Base-by-base conservation (phyloP, 2,329 filamentous ascomycete genomes). In the Fusarium solani-melongenae region DNA sequence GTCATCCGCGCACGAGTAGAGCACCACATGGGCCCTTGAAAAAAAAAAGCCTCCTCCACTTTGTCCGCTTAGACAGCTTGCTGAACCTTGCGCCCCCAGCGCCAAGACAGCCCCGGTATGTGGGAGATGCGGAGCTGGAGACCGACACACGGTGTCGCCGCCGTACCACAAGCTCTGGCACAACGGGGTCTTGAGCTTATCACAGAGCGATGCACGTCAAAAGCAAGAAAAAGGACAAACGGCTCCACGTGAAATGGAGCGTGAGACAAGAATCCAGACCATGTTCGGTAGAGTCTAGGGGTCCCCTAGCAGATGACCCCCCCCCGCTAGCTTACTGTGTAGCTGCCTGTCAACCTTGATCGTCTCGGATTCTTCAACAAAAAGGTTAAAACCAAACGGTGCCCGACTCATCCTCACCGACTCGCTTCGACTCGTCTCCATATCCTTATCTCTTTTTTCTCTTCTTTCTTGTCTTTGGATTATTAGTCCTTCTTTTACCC, bases 251-350 rank as follows among this genome's bases (percentile, higher is more conserved):
- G 24, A 27, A 53, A 53, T 41, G 44, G 31, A 34, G 24, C 33
- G 33, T 27, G 22, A 34, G 31, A 34, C 31, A 20, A 56, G 5
- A 15, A 27, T 29, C 44, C 24, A 51, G 33, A 56, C 27, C 46
- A 51, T 15, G 24, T 41, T 56, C 27, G 15, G 29, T 51, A 14
- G 34, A 55, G 53, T 36, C 33, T 38, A 56, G 41, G 62, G 62
- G 58, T 29, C 49, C 56, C 41, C 17, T 46, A 55, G 57, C 63
- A 53, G 20, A 53, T 66, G 44, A 65, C 44, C 56, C 20, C 55
- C 17, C 27, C 55, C 24, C 63, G 44, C 29, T 61, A 34, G 27
- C 17, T 41, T 17, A 7, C 34, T 36, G 33, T 38, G 36, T 51
- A 55, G 56, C n/a, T 44, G 31, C 44, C 29, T 55, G 10, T n/a